Conservation (phyloP, 179 eudicot genomes). For the Amaranthus tricolor region DNA sequence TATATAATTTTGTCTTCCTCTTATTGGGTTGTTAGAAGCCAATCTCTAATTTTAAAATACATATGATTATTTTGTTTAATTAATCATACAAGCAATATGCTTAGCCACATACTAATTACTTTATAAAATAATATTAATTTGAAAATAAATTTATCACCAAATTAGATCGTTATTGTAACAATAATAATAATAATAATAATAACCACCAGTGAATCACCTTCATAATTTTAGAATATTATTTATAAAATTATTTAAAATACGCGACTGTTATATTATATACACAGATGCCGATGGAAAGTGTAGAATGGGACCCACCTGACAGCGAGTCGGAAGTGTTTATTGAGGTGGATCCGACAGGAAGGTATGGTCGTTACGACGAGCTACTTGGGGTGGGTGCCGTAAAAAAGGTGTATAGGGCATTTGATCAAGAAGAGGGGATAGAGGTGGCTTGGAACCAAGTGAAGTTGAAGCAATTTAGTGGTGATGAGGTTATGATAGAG, state of each 20-base stretch:
- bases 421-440: constrained; percentile 80
- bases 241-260: background rate
- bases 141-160: background rate
- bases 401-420: constrained; percentile 70
- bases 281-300: constrained; percentile 40
- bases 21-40: background rate
- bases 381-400: constrained; percentile 66
- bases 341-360: constrained; percentile 65
- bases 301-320: constrained; percentile 36
- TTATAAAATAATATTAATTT: background rate
- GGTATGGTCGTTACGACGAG: constrained; percentile 68
- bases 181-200: no score
- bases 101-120: background rate
- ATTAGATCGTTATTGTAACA: no score
- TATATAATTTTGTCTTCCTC: background rate
- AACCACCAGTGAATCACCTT: background rate
- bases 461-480: constrained; percentile 45
- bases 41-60: background rate
- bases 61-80: background rate
- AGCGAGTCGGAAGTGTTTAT: constrained; percentile 50
- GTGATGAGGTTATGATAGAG: constrained; percentile 44
- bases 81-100: background rate
- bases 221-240: background rate
- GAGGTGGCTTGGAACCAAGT: constrained; percentile 88
- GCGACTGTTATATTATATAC: no score